These are phyloP conservation scores for Suillus weaverae DNA, from an alignment of 768 basidiomycete genomes.

Conservation along the genomic window DNA sequence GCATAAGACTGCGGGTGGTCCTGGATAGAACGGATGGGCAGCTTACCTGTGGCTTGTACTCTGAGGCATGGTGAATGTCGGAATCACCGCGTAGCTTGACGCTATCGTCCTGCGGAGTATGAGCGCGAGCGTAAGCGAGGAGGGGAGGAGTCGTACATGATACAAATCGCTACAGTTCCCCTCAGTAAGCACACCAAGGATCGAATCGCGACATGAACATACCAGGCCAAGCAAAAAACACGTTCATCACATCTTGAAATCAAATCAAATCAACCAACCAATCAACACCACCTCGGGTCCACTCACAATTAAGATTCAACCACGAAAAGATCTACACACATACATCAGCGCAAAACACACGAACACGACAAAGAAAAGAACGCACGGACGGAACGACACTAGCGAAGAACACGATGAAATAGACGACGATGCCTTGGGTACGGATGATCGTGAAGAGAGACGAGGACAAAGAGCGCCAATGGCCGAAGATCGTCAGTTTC, in stretches of 20 bases:
- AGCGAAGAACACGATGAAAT: slow-evolving; percentile 16
- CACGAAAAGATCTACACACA: neutral
- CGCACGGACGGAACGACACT: slow-evolving; percentile 15
- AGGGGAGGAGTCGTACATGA: neutral
- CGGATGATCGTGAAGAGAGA: slow-evolving; percentile 14
- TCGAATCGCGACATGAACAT: neutral
- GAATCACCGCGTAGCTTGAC: neutral
- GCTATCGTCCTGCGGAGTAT: neutral
- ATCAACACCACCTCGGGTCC: neutral
- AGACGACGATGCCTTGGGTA: slow-evolving; percentile 22
- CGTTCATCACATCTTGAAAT: neutral
- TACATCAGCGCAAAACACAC: neutral
- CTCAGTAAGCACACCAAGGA: neutral
- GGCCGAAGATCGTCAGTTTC: slow-evolving; percentile 14
- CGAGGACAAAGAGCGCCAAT: slow-evolving; percentile 14
- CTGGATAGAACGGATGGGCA: neutral
- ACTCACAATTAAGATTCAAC: slow-evolving; percentile 1
- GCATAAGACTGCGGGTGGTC: neutral
- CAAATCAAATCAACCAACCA: neutral
- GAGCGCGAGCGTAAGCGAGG: too few species aligned
- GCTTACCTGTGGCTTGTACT: neutral
- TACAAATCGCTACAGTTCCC: neutral
- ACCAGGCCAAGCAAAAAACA: neutral
- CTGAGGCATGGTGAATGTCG: neutral
- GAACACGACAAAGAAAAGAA: neutral